phyloP scores from a whole-genome alignment of 768 basidiomycete species.

The Trametes maxima region DNA sequence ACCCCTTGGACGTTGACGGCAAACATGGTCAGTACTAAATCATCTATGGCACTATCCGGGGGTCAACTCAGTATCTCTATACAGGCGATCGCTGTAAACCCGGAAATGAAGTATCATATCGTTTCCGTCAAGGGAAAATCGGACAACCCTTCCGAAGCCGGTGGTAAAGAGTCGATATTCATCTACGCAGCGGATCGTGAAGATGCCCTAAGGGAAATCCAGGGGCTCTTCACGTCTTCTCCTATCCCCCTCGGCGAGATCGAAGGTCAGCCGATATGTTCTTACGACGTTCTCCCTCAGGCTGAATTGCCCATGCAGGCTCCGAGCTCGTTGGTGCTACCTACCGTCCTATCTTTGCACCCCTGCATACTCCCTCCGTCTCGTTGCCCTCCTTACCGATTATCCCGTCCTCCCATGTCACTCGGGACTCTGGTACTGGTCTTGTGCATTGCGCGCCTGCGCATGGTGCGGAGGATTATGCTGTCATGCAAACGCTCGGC shows the following conservation, averaged over 20 bases:
- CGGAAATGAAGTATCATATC: constrained; percentile 56
- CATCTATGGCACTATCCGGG: neutral
- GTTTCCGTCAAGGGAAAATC: constrained; percentile 7
- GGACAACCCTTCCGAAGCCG: constrained; percentile 14
- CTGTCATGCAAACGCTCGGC: constrained; percentile 61
- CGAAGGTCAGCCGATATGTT: constrained; percentile 35
- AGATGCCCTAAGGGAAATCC: constrained; percentile 32
- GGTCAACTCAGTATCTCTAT: neutral
- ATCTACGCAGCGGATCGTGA: constrained; percentile 58
- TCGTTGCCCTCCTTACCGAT: constrained; percentile 41
- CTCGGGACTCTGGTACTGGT: constrained; percentile 87
- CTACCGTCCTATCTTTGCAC: constrained; percentile 64
- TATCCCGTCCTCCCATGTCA: constrained; percentile 77
- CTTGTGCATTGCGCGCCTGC: constrained; percentile 96
- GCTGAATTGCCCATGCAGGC: constrained; percentile 29
- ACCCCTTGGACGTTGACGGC: constrained; percentile 97
- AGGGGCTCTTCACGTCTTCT: neutral
- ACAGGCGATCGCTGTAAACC: constrained; percentile 88
- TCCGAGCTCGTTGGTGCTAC: constrained; percentile 58
- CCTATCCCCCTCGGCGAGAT: constrained; percentile 36
- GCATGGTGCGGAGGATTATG: constrained; percentile 93
- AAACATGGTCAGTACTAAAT: constrained; percentile 70
- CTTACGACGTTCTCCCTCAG: neutral
- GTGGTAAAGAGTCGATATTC: constrained; percentile 31
- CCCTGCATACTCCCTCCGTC: constrained; percentile 20